Percentiles rank a stretch among this genome's conserved stretches.
Evolutionary conservation across 805 yeast species (phyloP).

Genomic region (Hanseniaspora hatyaiensis): DNA sequence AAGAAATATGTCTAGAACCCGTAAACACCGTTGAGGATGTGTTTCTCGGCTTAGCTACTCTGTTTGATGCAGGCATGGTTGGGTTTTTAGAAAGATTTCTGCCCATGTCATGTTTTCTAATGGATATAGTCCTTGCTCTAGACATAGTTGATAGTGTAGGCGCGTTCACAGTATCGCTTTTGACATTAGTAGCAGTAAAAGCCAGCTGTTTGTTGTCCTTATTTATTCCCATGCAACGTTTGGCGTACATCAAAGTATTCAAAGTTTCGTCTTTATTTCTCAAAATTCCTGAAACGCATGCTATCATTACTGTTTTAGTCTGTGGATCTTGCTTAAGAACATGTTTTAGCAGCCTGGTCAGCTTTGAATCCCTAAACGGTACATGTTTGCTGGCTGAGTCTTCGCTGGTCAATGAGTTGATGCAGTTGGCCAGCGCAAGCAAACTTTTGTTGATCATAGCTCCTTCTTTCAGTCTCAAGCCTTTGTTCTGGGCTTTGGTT

Average conservation of each 20-base stretch:
- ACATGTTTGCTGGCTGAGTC: slow-evolving; percentile 37
- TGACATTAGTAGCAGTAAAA: slow-evolving; percentile 72
- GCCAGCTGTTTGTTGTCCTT: slow-evolving; percentile 65
- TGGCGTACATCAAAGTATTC: slow-evolving; percentile 82
- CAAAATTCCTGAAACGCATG: slow-evolving; percentile 79
- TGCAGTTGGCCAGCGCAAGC: slow-evolving; percentile 84
- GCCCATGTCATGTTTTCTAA: slow-evolving; percentile 30
- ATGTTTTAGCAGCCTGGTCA: slow-evolving; percentile 65
- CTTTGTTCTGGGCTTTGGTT: slow-evolving; percentile 74
- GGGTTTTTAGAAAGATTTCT: neutral
- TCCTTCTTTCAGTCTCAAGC: slow-evolving; percentile 73
- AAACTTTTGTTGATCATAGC: slow-evolving; percentile 86
- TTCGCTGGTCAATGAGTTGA: slow-evolving; percentile 71
- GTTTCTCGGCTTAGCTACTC: slow-evolving; percentile 3
- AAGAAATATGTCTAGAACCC: neutral
- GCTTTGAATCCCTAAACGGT: slow-evolving; percentile 83
- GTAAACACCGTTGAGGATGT: neutral
- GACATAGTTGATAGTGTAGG: slow-evolving; percentile 56
- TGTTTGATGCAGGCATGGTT: neutral
- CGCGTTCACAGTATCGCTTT: slow-evolving; percentile 76
- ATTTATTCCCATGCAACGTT: slow-evolving; percentile 81
- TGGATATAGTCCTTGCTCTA: slow-evolving; percentile 37
- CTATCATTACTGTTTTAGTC: slow-evolving; percentile 92
- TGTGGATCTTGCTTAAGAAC: slow-evolving; percentile 79
- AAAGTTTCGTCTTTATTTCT: slow-evolving; percentile 85